These are phyloP conservation scores for Teunomyces gatunensis DNA, from an alignment of 805 yeast genomes.

Conservation along the genomic window DNA sequence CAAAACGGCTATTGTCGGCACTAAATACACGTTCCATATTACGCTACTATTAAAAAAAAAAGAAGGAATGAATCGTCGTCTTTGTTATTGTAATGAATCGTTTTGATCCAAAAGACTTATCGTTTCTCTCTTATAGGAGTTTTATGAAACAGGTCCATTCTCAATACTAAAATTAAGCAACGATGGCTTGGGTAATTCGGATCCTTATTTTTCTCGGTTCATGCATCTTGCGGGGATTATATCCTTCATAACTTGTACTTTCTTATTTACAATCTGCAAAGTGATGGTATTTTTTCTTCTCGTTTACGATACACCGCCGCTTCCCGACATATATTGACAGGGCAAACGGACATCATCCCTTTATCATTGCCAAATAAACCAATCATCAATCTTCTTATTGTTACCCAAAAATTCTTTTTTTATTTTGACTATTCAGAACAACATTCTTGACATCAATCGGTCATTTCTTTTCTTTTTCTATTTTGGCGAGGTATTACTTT, in stretches of 20 bases:
- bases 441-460: not conserved
- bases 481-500: not conserved
- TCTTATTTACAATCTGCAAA: not conserved
- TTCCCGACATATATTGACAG: not conserved
- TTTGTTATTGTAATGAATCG: too few species aligned
- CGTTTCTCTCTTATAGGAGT: not conserved
- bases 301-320: not conserved
- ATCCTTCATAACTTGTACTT: not conserved
- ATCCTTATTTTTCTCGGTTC: not conserved
- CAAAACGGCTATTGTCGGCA: too few species aligned
- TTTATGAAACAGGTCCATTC: too few species aligned
- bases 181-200: not conserved
- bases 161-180: too few species aligned
- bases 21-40: not conserved
- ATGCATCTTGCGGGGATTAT: conserved; percentile 2
- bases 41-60: not conserved
- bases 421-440: not conserved
- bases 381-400: not conserved
- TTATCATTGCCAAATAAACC: not conserved
- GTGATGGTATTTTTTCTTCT: not conserved
- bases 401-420: not conserved
- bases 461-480: not conserved
- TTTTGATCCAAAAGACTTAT: too few species aligned
- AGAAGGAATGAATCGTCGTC: too few species aligned
- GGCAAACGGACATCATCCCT: not conserved